These are phyloP conservation scores for Lactarius vividus DNA, from an alignment of 768 basidiomycete genomes.

Conservation along the genomic window DNA sequence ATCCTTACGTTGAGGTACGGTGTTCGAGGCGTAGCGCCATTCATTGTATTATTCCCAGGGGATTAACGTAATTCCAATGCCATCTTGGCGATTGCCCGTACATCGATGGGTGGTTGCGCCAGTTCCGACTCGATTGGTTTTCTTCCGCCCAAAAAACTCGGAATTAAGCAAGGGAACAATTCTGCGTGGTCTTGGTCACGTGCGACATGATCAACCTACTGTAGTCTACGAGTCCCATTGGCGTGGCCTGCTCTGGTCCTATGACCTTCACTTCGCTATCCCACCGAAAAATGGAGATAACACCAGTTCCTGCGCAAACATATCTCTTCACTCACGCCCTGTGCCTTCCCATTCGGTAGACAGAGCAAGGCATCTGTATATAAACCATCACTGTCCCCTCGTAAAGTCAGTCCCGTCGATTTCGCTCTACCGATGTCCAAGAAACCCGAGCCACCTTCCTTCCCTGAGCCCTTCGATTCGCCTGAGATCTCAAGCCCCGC, in stretches of 20 bases:
- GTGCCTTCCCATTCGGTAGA: background rate
- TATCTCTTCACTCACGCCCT: background rate
- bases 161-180: background rate
- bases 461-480: background rate
- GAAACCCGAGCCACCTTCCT: background rate
- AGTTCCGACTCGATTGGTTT: background rate
- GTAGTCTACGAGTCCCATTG: background rate
- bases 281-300: background rate
- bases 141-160: background rate
- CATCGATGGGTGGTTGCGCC: background rate
- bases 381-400: background rate
- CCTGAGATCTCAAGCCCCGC: background rate
- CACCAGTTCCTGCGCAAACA: background rate
- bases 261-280: background rate
- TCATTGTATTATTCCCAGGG: background rate
- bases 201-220: background rate
- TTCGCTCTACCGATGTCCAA: background rate
- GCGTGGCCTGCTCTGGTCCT: background rate
- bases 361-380: background rate
- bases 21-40: background rate
- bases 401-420: background rate
- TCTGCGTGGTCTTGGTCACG: background rate
- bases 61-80: background rate
- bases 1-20: background rate
- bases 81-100: background rate